Conservation (phyloP, 371 early-diverging fungal species). For the Funneliformis caledonium region DNA sequence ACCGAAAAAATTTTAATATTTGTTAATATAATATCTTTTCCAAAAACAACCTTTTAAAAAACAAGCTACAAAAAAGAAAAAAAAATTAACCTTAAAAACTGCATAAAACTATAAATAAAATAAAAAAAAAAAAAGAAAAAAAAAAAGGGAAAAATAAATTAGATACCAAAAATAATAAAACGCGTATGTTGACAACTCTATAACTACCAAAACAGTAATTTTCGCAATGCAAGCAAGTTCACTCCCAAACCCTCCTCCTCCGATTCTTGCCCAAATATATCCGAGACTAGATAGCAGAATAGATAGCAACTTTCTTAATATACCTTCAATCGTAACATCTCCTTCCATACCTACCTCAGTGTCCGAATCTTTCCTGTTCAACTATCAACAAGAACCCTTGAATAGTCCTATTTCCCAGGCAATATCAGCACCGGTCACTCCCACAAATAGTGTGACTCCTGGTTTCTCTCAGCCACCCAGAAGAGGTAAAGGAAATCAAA, state of each 20-base stretch:
- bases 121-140: not conserved
- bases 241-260: constrained; percentile 34
- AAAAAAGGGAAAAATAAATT: not conserved
- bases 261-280: constrained; percentile 25
- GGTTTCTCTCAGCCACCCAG: constrained; percentile 20
- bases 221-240: constrained; percentile 23
- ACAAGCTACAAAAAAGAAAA: not conserved
- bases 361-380: constrained; percentile 32
- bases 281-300: not conserved
- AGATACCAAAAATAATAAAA: not conserved
- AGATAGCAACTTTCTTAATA: constrained; percentile 26
- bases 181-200: constrained; percentile 11
- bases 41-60: not conserved
- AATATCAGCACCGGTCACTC: constrained; percentile 38
- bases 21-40: too few species aligned
- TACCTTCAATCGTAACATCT: constrained; percentile 39
- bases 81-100: not conserved
- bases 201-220: not conserved
- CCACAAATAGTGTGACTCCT: constrained; percentile 25
- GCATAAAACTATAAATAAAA: not conserved
- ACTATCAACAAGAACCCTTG: constrained; percentile 1
- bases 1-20: not conserved
- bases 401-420: constrained; percentile 38
- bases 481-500: constrained; percentile 30
- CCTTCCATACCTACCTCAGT: constrained; percentile 23